A percentile compares a stretch with the other conserved stretches of the same genome.
These are phyloP conservation scores for Annulohypoxylon bovei DNA, from an alignment of 495 filamentous ascomycete genomes.

Conservation along the genomic window DNA sequence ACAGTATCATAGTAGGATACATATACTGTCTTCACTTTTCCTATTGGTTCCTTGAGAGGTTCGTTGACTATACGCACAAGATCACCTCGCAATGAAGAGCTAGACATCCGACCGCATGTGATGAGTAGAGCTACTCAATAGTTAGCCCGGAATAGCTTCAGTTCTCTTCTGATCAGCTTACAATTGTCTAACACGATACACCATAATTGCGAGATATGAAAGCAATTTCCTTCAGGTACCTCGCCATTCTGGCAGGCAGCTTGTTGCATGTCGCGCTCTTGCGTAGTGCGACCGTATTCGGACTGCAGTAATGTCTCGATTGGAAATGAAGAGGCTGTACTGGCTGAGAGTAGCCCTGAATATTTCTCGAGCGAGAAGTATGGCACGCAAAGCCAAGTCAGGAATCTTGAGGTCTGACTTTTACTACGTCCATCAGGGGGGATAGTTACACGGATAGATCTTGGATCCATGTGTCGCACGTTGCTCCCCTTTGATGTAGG, in stretches of 20 bases:
- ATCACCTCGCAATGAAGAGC: conserved; percentile 28
- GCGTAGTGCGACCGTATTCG: conserved; percentile 41
- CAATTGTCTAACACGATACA: conserved; percentile 50
- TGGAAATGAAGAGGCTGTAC: conserved; percentile 44
- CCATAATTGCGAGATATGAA: conserved; percentile 55
- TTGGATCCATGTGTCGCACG: conserved; percentile 47
- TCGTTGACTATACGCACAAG: conserved; percentile 23
- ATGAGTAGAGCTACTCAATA: conserved; percentile 38
- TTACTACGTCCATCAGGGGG: conserved; percentile 32
- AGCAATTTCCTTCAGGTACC: conserved; percentile 44
- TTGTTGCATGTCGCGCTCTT: conserved; percentile 53
- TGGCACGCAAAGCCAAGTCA: conserved; percentile 52
- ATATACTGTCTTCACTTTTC: conserved; percentile 28
- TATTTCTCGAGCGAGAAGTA: conserved; percentile 54
- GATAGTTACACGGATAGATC: conserved; percentile 39
- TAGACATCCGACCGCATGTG: conserved; percentile 41
- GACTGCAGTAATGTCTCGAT: conserved; percentile 51
- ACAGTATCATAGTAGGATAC: conserved; percentile 33
- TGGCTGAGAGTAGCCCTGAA: conserved; percentile 38
- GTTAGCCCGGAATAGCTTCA: not conserved
- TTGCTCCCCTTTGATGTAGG: conserved; percentile 40
- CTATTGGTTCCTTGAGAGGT: conserved; percentile 21
- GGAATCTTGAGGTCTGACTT: conserved; percentile 28
- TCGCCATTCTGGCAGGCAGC: conserved; percentile 47
- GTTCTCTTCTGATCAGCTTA: conserved; percentile 15